Base-by-base conservation (phyloP, 768 basidiomycete genomes). In the Lactarius trivialis region DNA sequence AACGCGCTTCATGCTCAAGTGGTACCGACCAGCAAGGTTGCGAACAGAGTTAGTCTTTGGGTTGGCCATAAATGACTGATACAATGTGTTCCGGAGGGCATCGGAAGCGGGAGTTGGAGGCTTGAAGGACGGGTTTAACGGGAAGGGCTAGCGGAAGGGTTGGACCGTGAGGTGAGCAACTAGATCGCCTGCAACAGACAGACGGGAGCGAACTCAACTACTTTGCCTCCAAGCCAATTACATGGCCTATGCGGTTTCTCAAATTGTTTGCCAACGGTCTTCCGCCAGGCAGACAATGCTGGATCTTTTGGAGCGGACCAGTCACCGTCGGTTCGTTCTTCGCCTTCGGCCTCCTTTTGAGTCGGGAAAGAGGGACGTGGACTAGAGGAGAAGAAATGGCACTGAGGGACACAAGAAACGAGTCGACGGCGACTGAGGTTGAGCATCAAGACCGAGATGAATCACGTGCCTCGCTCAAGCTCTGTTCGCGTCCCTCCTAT, bases 61-160 rank as follows among this genome's bases (percentile, higher is more conserved):
- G 66, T 89, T 75, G n/a, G 57, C 43, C 76, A 88, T 81, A 72
- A 82, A 89, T 28, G 79, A 74, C 6, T 74, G 64, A 72, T 86
- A 94, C 41, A 95, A 81, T 21, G 71, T 71, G 1, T 78, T 75
- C 48, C 85, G 81, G 43, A 82, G 71, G 7, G 67, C 70, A 66
- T 93, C 82, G 1, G 91, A 88, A 52, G 91, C 75, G 6, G 93
- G 92, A 7, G 83, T 73, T 12, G 88, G 89, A 6, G 93, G 93
- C 67, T 81, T 82, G 75, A 94, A 96, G 1, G 88, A 84, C 6
- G 84, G 84, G 70, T 96, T 95, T 74, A 90, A 77, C 14, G 91
- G 90, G 71, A 94, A 94, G 0, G 91, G 92, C 91, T 94, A 60
- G 58, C 14, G 51, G 26, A 58, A 12, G n/a, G 36, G 24, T 26